These are phyloP conservation scores for Russula vinacea DNA, from an alignment of 768 basidiomycete species.

Conservation along the genomic window DNA sequence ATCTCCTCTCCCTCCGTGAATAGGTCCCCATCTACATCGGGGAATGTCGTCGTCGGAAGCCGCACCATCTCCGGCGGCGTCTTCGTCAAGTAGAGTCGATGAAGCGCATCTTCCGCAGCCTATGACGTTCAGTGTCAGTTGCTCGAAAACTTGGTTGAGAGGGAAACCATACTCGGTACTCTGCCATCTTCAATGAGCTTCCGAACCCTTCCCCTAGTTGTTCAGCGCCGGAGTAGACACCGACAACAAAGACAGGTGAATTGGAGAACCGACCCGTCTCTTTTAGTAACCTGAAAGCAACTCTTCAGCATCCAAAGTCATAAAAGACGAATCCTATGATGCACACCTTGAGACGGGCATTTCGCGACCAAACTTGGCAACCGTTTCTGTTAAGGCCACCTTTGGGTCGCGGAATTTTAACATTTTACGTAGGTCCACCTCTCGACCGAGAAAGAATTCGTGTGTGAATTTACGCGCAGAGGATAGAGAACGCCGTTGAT, in stretches of 20 bases:
- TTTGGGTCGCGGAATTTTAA: conserved; percentile 84
- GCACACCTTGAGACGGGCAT: conserved; percentile 66
- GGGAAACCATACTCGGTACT: conserved; percentile 62
- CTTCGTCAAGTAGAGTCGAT: conserved; percentile 77
- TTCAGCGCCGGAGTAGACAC: conserved; percentile 78
- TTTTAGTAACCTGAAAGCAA: conserved; percentile 63
- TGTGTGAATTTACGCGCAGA: conserved; percentile 89
- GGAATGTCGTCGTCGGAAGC: conserved; percentile 74
- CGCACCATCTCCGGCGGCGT: conserved; percentile 65
- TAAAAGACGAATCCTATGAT: background rate
- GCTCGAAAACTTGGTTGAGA: conserved; percentile 9
- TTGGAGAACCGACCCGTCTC: conserved; percentile 91
- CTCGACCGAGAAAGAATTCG: conserved; percentile 81
- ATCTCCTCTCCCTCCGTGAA: conserved; percentile 48
- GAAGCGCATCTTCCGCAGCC: conserved; percentile 85
- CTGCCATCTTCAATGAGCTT: conserved; percentile 89
- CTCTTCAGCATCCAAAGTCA: conserved; percentile 11
- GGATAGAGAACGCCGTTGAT: conserved; percentile 79
- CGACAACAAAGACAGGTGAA: conserved; percentile 94
- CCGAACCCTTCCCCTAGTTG: conserved; percentile 96
- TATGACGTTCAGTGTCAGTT: conserved; percentile 34
- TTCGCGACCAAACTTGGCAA: conserved; percentile 64
- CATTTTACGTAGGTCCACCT: conserved; percentile 74
- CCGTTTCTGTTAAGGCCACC: conserved; percentile 68
- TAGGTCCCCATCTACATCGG: conserved; percentile 50